A percentile compares a stretch with the other conserved stretches of the same genome.
Conservation (phyloP, 192 early-diverging fungal species). For the Backusella parvicylindrica region DNA sequence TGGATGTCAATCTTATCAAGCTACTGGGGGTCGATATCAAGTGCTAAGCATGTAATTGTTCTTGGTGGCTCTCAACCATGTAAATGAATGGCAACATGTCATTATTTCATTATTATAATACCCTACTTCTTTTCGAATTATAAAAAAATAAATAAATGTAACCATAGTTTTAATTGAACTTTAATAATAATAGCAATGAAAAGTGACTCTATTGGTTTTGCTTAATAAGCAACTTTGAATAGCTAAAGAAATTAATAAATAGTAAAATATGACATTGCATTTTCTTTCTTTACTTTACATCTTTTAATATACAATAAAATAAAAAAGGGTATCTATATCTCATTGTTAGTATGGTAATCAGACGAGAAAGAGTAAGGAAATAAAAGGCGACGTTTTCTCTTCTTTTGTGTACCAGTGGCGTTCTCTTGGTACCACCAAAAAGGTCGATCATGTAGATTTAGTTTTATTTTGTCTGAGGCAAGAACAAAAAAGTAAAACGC, state of each 20-base stretch:
- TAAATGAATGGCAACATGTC: neutral
- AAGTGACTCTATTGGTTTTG: too few species aligned
- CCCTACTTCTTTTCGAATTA: neutral
- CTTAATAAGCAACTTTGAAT: too few species aligned
- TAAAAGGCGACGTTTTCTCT: neutral
- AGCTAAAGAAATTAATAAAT: neutral
- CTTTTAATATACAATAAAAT: neutral
- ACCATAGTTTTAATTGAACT: neutral
- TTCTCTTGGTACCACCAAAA: neutral
- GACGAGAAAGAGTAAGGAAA: too few species aligned
- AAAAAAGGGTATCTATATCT: neutral
- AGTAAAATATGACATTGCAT: neutral
- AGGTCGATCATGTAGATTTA: neutral
- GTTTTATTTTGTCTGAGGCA: too few species aligned
- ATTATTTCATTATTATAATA: neutral
- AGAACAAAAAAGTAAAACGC: too few species aligned
- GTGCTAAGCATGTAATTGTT: neutral
- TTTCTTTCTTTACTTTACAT: neutral
- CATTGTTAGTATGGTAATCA: neutral
- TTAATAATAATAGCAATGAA: neutral
- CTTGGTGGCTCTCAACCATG: neutral
- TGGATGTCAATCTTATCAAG: neutral
- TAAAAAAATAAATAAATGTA: neutral
- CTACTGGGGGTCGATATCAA: neutral
- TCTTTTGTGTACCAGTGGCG: neutral